Evolutionary conservation across 805 yeast species (phyloP), one percentile per base, ranked within the genome.

Genomic region (Kodamaea jinghongensis): DNA sequence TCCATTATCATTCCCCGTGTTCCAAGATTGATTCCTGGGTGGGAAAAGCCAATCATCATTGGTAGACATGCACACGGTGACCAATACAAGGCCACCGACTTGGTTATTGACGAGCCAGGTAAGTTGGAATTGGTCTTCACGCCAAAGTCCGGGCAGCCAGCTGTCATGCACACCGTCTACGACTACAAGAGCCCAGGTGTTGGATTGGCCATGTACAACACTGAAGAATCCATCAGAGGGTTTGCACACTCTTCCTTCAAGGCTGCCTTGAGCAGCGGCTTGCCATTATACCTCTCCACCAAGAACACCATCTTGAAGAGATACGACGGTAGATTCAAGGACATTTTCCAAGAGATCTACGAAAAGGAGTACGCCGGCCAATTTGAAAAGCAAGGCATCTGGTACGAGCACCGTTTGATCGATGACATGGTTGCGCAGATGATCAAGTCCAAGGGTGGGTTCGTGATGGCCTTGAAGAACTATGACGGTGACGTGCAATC

Each of bases 361-460:
- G 95, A 78, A 38, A 50, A 66, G 34, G 77, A 78, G 51, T 90
- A 85, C 73, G 79, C 81, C 63, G 47, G 64, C 17, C 67, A 79
- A 56, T 90, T 90, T 65, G 96, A 88, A 61, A 71, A 71, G 41
- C 64, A 67, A 31, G 93, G 89, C n/a, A 85, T 90, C 63, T 89
- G 95, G 95, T 90, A 86, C 66, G 97, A 91, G 70, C 98, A 91
- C 71, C 81, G 98, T 55, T 74, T 91, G 52, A 91, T 91, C 52
- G 98, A 91, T 67, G 98, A 91, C 63, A 91, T 91, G 98, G 98
- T 91, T 36, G 98, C 98, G 15, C 97, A 91, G 73, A 90, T 91
- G 97, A 72, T 91, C 63, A 91, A 91, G 73, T 87, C 96, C 33
- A 81, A 78, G 59, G 98, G 98, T 56, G 97, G 98, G 4, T 91